Evolutionary conservation across 2,329 filamentous ascomycete species (phyloP), one percentile per base, ranked within the genome.

Genomic region (Chaetomiaceae sp.): DNA sequence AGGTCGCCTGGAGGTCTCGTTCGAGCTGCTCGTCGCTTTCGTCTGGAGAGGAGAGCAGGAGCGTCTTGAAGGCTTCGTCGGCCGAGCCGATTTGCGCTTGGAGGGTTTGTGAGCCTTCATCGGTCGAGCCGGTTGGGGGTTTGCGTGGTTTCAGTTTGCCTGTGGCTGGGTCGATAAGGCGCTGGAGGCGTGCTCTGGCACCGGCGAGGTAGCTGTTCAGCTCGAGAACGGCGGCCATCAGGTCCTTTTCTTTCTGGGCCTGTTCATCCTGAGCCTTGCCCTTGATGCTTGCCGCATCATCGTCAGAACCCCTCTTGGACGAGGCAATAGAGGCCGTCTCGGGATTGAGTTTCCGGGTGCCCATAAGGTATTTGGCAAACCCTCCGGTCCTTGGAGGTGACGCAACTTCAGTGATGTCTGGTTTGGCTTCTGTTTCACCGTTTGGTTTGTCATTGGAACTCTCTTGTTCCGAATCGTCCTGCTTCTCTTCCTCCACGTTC

Each of bases 141-240:
- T 75, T 70, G n/a, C 70, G 65, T 2, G 75, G 75, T 65, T 81
- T 82, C n/a, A 86, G 66, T 56, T 78, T 81, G 20, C 81, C 82
- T 0, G 82, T 85, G 10, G 73, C 75, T 0, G 82, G 81, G 60
- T 86, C 81, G 51, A 86, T 75, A 25, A 82, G 75, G 9, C 80
- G 73, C 64, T 85, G 82, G 42, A 86, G 72, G 20, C 82, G 76
- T 18, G 81, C 79, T 55, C 94, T 84, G 16, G 91, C 90, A 58
- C 95, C 89, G 0, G 90, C 92, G 7, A 99, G 79, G 65, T 95
- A 99, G 21, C 86, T 86, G 63, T 89, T 89, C 2, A 99, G 77
- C 58, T 92, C 90, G 38, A 86, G 80, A 14, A 94, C 88, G 0
- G 94, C 90, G 44, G 83, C 79, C 61, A 82, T 87, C 32, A 99